These are phyloP conservation scores for Tolypocladium cylindrosporum DNA, from an alignment of 2,329 filamentous ascomycete species.

Conservation along the genomic window DNA sequence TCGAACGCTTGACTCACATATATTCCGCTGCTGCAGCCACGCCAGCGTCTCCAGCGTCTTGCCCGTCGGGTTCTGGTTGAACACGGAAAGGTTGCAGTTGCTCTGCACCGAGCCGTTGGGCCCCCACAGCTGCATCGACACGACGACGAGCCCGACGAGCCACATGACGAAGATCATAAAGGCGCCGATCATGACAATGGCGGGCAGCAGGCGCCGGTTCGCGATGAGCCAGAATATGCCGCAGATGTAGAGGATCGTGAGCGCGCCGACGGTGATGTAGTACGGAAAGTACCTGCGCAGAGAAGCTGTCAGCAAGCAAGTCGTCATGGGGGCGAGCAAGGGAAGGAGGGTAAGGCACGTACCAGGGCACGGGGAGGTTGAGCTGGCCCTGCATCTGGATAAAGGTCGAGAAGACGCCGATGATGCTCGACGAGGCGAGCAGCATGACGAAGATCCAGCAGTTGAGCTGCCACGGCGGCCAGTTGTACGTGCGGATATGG, in stretches of 20 bases:
- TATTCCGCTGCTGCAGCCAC: conserved; percentile 53
- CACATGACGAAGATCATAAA: conserved; percentile 60
- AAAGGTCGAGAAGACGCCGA: conserved; percentile 53
- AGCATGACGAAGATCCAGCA: conserved; percentile 60
- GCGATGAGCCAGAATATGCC: conserved; percentile 54
- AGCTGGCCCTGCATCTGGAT: conserved; percentile 48
- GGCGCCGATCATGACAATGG: conserved; percentile 52
- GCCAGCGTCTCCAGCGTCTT: conserved; percentile 46
- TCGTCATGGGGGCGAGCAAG: not conserved
- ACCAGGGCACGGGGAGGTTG: conserved; percentile 50
- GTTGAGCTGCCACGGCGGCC: conserved; percentile 58
- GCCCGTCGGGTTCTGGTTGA: conserved; percentile 37
- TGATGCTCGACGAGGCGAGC: conserved; percentile 44
- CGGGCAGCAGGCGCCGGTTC: conserved; percentile 48
- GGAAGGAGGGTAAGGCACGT: conserved; percentile 11
- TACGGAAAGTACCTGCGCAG: conserved; percentile 56
- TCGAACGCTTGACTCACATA: conserved; percentile 38
- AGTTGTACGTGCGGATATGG: conserved; percentile 52
- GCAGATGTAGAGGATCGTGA: conserved; percentile 58
- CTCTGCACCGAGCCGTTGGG: conserved; percentile 46
- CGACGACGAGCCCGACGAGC: conserved; percentile 54
- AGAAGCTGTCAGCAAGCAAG: not conserved
- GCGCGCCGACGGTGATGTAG: conserved; percentile 46
- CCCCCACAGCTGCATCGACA: conserved; percentile 54
- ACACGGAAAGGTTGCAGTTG: conserved; percentile 50